Base-by-base conservation (phyloP, 1,284 basidiomycete genomes). In the Cryptococcus neoformans region DNA sequence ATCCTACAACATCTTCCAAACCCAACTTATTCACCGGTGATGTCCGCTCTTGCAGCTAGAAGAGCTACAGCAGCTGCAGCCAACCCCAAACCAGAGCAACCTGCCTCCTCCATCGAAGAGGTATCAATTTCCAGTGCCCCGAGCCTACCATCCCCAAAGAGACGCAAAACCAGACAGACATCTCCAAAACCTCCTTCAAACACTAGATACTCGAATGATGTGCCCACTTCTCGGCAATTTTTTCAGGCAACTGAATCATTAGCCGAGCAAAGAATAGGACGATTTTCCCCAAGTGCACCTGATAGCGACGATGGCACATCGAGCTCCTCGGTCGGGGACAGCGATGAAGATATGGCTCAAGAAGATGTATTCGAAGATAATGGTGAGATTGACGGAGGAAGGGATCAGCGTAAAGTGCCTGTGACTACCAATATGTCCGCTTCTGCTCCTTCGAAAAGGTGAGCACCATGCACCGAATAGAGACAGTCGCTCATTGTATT, bases 31-130 rank as follows among this genome's bases (percentile, higher is more conserved):
- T 28, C 28, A 28, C 28, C 28, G 28, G 28, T 28, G 28, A 69
- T 69, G 67, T 67, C 65, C 35, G 67, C 67, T 28, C 57, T 69
- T 14, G 65, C 67, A 38, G 67, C 67, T 6, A 57, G 67, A 17
- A 53, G 65, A 56, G 67, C 67, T 0, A 65, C 67, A 1, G 59
- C 60, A 35, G 58, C 62, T 0, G 53, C 57, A 1, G 50, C 55
- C n/a, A 42, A 39, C 11, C 40, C 41, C 34, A n/a, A 44, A n/a
- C 42, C 2, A 44, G 42, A 44, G 28, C 28, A 28, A 28, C 28
- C 28, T 28, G 28, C 2, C 3, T 28, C 28, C 28, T 28, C 28
- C 28, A 28, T 28, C 4, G 28, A 28, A 28, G 28, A 28, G 28
- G 28, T 28, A 28, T 28, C 28, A 28, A 4, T 28, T 28, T 28